Evolutionary conservation across 1,139 yeast species (phyloP).

Genomic region (Spencermartinsiella ligniputridi): DNA sequence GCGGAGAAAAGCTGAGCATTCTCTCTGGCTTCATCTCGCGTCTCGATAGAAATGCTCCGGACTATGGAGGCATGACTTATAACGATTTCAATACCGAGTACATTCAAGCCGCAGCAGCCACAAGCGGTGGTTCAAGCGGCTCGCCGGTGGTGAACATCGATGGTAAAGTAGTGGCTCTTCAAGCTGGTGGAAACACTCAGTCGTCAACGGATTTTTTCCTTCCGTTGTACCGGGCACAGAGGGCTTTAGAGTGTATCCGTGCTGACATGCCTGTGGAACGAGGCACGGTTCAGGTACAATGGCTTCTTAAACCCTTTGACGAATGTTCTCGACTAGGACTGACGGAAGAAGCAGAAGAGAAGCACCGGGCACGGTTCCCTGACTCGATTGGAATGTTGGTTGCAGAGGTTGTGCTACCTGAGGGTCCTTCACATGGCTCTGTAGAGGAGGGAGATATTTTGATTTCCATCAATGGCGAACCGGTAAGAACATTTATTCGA

Average conservation of each 20-base stretch:
- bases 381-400: conserved; percentile 75
- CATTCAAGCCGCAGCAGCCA: conserved; percentile 94
- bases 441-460: conserved; percentile 85
- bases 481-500: conserved; percentile 65
- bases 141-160: conserved; percentile 89
- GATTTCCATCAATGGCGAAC: conserved; percentile 63
- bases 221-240: conserved; percentile 75
- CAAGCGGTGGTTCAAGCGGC: conserved; percentile 94
- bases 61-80: conserved; percentile 83
- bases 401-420: conserved; percentile 77
- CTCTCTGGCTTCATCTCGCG: conserved; percentile 86
- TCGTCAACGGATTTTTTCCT: conserved; percentile 91
- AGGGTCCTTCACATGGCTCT: conserved; percentile 76
- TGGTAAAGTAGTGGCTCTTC: conserved; percentile 85
- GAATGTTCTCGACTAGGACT: conserved; percentile 87
- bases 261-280: conserved; percentile 54
- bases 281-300: conserved; percentile 88
- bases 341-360: conserved; percentile 66
- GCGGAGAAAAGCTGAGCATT: conserved; percentile 89
- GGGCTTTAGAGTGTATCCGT: conserved; percentile 78
- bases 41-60: conserved; percentile 91
- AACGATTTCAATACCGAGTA: conserved; percentile 95
- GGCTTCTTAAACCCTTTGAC: conserved; percentile 83
- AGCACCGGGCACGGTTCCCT: conserved; percentile 67
- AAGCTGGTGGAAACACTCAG: conserved; percentile 90